Evolutionary conservation across 2,329 filamentous ascomycete species (phyloP), one percentile per base, ranked within the genome.

Genomic region (Cytospora chrysosperma): DNA sequence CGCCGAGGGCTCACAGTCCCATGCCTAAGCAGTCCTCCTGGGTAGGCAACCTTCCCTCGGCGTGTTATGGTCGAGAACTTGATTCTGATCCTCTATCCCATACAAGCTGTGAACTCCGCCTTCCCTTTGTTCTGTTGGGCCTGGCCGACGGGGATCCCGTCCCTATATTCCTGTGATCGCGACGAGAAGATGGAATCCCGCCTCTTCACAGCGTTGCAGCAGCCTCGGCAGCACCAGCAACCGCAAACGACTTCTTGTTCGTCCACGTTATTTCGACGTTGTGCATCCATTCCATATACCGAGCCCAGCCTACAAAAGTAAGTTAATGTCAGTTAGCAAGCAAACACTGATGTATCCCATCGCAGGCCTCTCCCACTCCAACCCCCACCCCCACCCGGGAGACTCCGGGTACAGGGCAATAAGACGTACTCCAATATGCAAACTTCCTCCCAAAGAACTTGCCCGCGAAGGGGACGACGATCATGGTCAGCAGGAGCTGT

Each of bases 361-460:
- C n/a, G n/a, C n/a, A n/a, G n/a, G n/a, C n/a, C n/a, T n/a, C n/a
- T 5, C n/a, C 9, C 40, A 5, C 40, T 8, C n/a, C n/a, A n/a
- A n/a, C n/a, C n/a, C n/a, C n/a, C n/a, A n/a, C n/a, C n/a, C 9
- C 7, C 40, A 12, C 43, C 43, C n/a, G 52, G 37, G 28, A n/a
- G n/a, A n/a, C n/a, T 24, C 4, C 10, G n/a, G 28, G 37, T 3
- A 19, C 24, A 10, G 40, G 12, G 2, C 9, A 40, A 40, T 5
- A 40, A 40, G 27, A 82, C 89, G 75, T 83, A 97, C 94, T 92
- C 92, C 93, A 97, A 75, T 96, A 97, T 65, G 94, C 94, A 80
- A 93, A 96, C 77, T 92, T 96, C 75, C 95, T 85, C 53, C 95
- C 95, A 75, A 97, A 87, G 78, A 93, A 98, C 78, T 98, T 99